A percentile compares a stretch with the other conserved stretches of the same genome.
phyloP scores from a whole-genome alignment of 495 filamentous ascomycete genomes.

The Saxophila tyrrhenica region DNA sequence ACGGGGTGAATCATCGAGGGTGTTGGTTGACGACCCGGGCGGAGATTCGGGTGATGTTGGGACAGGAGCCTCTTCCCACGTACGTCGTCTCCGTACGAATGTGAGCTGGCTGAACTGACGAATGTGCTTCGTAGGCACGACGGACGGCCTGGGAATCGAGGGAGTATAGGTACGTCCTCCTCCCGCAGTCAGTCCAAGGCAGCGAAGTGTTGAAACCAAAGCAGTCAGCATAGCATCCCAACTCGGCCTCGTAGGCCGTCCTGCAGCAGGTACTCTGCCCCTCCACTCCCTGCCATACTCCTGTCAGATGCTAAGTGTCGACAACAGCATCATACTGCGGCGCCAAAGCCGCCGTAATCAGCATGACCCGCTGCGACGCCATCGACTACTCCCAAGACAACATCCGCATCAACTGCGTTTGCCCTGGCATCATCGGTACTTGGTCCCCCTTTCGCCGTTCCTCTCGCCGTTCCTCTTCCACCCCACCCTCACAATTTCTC shows the following conservation, averaged over 20 bases:
- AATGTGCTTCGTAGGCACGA: conserved; percentile 1
- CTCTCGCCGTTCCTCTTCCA: too few relatives aligned
- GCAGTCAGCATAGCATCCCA: conserved; percentile 44
- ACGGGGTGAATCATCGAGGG: conserved; percentile 42
- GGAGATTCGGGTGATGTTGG: conserved; percentile 37
- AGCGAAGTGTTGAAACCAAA: background rate
- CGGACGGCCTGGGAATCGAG: conserved; percentile 9
- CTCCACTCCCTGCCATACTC: background rate
- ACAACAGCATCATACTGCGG: conserved; percentile 23
- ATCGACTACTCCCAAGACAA: conserved; percentile 40
- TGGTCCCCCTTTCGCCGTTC: too few relatives aligned
- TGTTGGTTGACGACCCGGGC: conserved; percentile 41
- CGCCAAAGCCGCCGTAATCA: conserved; percentile 28
- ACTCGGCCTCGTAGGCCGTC: conserved; percentile 40
- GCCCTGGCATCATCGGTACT: conserved; percentile 36
- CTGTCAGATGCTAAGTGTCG: background rate
- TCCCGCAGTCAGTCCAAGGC: too few relatives aligned
- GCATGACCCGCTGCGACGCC: conserved; percentile 35
- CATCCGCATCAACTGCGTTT: conserved; percentile 44
- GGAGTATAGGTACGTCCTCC: conserved; percentile 24
- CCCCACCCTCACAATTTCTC: background rate
- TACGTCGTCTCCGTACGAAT: conserved; percentile 23
- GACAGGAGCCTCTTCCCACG: conserved; percentile 36
- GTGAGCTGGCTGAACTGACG: conserved; percentile 25
- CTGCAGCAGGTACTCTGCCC: conserved; percentile 26